Conservation (phyloP, 2,329 filamentous ascomycete species). For the Trichoderma atroviride region DNA sequence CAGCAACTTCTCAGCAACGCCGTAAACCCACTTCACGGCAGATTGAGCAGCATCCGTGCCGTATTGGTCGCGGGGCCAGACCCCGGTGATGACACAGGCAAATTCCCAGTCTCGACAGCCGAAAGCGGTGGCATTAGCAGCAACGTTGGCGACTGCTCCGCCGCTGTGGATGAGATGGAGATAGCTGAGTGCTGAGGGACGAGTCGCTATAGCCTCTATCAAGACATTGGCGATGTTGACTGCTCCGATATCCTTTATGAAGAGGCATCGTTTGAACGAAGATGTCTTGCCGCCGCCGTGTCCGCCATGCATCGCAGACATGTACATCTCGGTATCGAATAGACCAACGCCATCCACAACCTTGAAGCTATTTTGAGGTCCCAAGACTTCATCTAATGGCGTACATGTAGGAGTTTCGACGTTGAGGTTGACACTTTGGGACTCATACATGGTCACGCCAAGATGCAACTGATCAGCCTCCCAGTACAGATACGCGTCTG, state of each 20-base stretch:
- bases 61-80: slow-evolving; percentile 60
- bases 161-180: slow-evolving; percentile 65
- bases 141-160: slow-evolving; percentile 51
- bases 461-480: slow-evolving; percentile 50
- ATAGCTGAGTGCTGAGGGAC: slow-evolving; percentile 60
- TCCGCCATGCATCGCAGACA: slow-evolving; percentile 61
- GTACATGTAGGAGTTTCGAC: slow-evolving; percentile 24
- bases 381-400: slow-evolving; percentile 35
- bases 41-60: slow-evolving; percentile 43
- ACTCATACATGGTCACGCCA: slow-evolving; percentile 55
- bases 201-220: slow-evolving; percentile 47
- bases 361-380: slow-evolving; percentile 38
- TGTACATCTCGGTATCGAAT: slow-evolving; percentile 64
- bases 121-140: slow-evolving; percentile 56
- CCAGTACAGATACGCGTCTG: slow-evolving; percentile 60
- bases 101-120: slow-evolving; percentile 66
- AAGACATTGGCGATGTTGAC: slow-evolving; percentile 42
- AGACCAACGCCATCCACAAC: slow-evolving; percentile 51
- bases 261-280: slow-evolving; percentile 66
- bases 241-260: slow-evolving; percentile 53
- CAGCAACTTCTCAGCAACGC: slow-evolving; percentile 50
- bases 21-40: slow-evolving; percentile 59
- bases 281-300: slow-evolving; percentile 62
- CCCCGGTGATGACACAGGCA: slow-evolving; percentile 64
- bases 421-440: slow-evolving; percentile 33